Percentiles rank a stretch among this genome's conserved stretches.
Evolutionary conservation across 2,329 filamentous ascomycete genomes (phyloP).

Genomic region (Dothidotthia symphoricarpi): DNA sequence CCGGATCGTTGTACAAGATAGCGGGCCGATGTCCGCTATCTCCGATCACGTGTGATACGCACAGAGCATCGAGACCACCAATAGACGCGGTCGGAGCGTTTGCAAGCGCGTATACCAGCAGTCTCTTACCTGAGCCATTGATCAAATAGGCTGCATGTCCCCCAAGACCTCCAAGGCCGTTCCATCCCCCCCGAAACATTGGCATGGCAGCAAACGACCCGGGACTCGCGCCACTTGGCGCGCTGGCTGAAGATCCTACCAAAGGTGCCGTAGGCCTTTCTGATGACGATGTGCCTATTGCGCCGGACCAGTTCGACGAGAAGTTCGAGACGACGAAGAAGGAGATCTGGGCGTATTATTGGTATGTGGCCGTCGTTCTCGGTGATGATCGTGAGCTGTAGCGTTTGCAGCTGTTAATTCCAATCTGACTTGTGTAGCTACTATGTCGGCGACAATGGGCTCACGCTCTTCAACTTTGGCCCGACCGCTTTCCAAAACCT

Average conservation of each 20-base stretch:
- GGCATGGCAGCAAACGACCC: slow-evolving; percentile 24
- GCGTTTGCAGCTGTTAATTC: slow-evolving; percentile 2
- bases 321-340: slow-evolving; percentile 51
- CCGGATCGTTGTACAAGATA: background rate
- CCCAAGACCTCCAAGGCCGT: background rate
- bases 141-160: too few relatives aligned
- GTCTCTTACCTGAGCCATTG: too few relatives aligned
- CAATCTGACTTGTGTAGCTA: slow-evolving; percentile 43
- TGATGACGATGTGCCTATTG: slow-evolving; percentile 45
- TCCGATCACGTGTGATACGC: slow-evolving; percentile 3
- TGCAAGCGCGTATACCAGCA: too few relatives aligned
- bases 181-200: background rate
- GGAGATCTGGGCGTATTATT: slow-evolving; percentile 60
- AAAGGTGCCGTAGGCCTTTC: slow-evolving; percentile 22
- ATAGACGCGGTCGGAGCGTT: background rate
- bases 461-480: slow-evolving; percentile 57
- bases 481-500: slow-evolving; percentile 58
- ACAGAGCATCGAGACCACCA: background rate
- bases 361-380: slow-evolving; percentile 27
- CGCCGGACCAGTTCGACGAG: slow-evolving; percentile 57
- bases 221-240: slow-evolving; percentile 22
- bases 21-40: slow-evolving; percentile 1
- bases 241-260: slow-evolving; percentile 18
- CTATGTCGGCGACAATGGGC: slow-evolving; percentile 66
- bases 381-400: background rate